phyloP scores from a whole-genome alignment of 2,329 filamentous ascomycete species.

The Cytospora piceicola region DNA sequence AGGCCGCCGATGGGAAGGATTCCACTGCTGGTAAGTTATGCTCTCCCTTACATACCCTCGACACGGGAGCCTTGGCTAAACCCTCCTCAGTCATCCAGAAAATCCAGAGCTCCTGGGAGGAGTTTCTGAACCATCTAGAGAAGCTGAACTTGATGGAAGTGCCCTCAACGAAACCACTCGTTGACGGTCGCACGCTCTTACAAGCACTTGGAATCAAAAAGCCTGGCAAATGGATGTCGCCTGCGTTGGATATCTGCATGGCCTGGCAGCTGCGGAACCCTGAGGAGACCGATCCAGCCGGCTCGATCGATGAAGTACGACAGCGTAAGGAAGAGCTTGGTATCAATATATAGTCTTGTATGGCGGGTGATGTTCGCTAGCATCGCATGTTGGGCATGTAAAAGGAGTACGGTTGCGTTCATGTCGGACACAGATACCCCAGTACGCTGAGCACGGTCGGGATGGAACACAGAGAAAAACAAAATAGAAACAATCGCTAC shows the following conservation, averaged over 20 bases:
- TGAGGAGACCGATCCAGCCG: slow-evolving; percentile 59
- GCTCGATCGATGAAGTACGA: slow-evolving; percentile 64
- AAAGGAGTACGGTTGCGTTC: not conserved
- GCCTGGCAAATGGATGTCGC: slow-evolving; percentile 82
- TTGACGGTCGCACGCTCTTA: slow-evolving; percentile 77
- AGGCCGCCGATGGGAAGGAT: slow-evolving; percentile 12
- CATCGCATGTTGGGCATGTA: not conserved
- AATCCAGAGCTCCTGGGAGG: slow-evolving; percentile 56
- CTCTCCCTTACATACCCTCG: not conserved
- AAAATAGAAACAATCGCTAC: not conserved
- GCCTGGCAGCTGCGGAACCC: slow-evolving; percentile 90
- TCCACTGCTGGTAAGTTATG: slow-evolving; percentile 44
- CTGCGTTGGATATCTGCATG: slow-evolving; percentile 77
- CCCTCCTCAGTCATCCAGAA: slow-evolving; percentile 46
- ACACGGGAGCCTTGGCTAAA: not conserved
- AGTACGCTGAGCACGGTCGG: not conserved
- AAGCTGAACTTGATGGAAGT: slow-evolving; percentile 61
- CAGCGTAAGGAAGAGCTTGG: slow-evolving; percentile 56
- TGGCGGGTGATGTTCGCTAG: not conserved
- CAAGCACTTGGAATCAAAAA: slow-evolving; percentile 69
- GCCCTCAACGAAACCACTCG: slow-evolving; percentile 61
- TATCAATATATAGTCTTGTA: slow-evolving; percentile 37
- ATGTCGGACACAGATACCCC: slow-evolving; percentile 1
- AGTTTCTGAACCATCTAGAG: slow-evolving; percentile 58
- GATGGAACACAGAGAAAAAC: not conserved